Percentiles rank a stretch among this genome's conserved stretches.
phyloP scores from a whole-genome alignment of 176 grass and related monocot species.

The Panicum miliaceum region DNA sequence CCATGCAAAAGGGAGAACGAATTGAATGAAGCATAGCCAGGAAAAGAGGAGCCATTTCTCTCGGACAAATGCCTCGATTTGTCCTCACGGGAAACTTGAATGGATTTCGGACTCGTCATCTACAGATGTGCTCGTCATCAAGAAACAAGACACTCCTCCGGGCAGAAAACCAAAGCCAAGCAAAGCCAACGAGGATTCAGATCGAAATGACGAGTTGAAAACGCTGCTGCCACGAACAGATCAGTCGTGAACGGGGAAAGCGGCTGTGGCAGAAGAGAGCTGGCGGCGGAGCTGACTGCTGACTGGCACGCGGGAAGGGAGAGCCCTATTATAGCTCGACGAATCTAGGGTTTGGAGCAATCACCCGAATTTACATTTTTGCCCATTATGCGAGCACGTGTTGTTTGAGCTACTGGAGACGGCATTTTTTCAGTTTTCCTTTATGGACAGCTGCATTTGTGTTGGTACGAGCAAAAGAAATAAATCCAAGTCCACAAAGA shows the following conservation, averaged over 20 bases:
- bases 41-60: constrained; percentile 2
- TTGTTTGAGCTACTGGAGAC: too few relatives aligned
- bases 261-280: neutral
- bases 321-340: neutral
- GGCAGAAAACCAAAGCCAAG: neutral
- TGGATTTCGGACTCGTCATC: constrained; percentile 48
- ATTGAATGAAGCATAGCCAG: neutral
- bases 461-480: too few relatives aligned
- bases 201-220: neutral
- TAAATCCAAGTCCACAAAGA: too few relatives aligned
- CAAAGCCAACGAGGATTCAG: neutral
- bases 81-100: constrained; percentile 28
- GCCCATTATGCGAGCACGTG: neutral
- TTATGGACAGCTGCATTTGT: too few relatives aligned
- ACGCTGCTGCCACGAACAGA: neutral
- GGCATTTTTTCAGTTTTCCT: too few relatives aligned
- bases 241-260: neutral
- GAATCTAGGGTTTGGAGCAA: constrained; percentile 27
- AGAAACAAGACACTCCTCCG: neutral
- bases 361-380: neutral
- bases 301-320: neutral
- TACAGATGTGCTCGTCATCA: neutral
- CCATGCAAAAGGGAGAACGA: neutral
- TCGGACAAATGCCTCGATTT: constrained; percentile 54
- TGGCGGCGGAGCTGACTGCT: neutral